Evolutionary conservation across 345 rosid genomes (phyloP), one percentile per base, ranked within the genome.

Genomic region (Eucalyptus pauciflora): DNA sequence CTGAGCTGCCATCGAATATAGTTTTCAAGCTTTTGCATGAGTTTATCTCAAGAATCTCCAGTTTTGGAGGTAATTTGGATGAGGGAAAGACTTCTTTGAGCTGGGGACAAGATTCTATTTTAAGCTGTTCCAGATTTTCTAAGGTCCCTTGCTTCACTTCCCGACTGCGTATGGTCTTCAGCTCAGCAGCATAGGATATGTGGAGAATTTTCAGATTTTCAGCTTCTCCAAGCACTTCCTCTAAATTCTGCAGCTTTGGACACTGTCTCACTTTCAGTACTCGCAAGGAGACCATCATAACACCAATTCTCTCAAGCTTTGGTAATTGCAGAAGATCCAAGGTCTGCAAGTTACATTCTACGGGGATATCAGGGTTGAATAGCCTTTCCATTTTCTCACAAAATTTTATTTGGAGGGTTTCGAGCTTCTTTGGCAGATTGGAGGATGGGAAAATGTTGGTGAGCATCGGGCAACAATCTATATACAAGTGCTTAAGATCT

Each of bases 401-500:
- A 48, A 91, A 92, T 60, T 85, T 91, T 62, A 95, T 86, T 76
- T 90, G 87, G 22, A 96, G 92, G 52, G 33, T 90, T 88, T 88
- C 49, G 18, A 95, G 94, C 85, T 87, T 89, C 88, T 18, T 80
- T 7, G 94, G 94, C 52, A 90, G 33, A 87, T 87, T 76, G 11
- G 6, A 18, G 10, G 86, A 69, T 17, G 91, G 27, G 90, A 92
- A 92, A 85, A 93, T 60, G 14, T 86, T 27, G 20, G 45, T 83
- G 50, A 94, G 94, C 85, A 27, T 88, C 5, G 95, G 95, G 58
- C 95, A 95, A 87, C 92, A 93, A 31, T 94, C 95, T 8, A 96
- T 25, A 89, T 83, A 71, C 92, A 96, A 89, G 3, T 43, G 48
- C 87, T 91, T 94, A 56, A 96, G 94, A 60, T 89, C 91, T 64